Conservation (phyloP, 2,329 filamentous ascomycete species). For the Ophiostoma angusticollis region DNA sequence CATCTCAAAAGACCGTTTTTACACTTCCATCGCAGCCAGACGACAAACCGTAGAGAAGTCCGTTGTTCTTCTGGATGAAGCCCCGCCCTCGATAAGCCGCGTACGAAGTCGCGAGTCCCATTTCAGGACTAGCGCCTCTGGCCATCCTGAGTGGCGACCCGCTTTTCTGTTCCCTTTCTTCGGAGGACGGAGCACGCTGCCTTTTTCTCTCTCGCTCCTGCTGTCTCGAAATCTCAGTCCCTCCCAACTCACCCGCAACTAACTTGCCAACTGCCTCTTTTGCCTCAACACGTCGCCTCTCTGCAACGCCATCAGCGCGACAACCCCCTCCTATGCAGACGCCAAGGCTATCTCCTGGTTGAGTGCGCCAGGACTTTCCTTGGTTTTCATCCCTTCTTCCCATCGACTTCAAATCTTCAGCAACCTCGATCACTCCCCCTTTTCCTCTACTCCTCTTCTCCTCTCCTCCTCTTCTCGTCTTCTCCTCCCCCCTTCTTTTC, state of each 20-base stretch:
- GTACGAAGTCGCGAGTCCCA: slow-evolving; percentile 2
- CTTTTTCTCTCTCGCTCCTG: background rate
- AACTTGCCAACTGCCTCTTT: slow-evolving; percentile 1
- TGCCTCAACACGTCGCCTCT: slow-evolving; percentile 7
- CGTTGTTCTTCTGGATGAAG: background rate
- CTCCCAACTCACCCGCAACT: slow-evolving; percentile 4
- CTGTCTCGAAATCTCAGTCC: slow-evolving; percentile 10
- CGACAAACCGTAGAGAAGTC: too few relatives aligned
- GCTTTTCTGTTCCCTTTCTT: slow-evolving; percentile 2
- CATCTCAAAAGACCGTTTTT: too few relatives aligned
- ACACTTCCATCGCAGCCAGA: too few relatives aligned
- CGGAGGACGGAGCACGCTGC: slow-evolving; percentile 1
- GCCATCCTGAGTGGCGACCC: slow-evolving; percentile 1
- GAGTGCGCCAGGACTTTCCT: slow-evolving; percentile 9
- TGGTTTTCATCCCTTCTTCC: background rate
- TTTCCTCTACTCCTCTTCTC: slow-evolving; percentile 8
- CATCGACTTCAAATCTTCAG: background rate
- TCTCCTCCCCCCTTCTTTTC: slow-evolving; percentile 14
- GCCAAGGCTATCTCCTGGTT: slow-evolving; percentile 8
- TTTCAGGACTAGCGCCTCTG: slow-evolving; percentile 5
- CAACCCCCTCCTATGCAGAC: slow-evolving; percentile 6
- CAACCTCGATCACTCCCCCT: slow-evolving; percentile 1
- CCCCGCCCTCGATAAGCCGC: slow-evolving; percentile 11
- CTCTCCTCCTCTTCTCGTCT: slow-evolving; percentile 17
- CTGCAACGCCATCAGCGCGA: background rate